These are phyloP conservation scores for Geranomyces michiganensis DNA, from an alignment of 192 early-diverging fungal genomes.

Conservation along the genomic window DNA sequence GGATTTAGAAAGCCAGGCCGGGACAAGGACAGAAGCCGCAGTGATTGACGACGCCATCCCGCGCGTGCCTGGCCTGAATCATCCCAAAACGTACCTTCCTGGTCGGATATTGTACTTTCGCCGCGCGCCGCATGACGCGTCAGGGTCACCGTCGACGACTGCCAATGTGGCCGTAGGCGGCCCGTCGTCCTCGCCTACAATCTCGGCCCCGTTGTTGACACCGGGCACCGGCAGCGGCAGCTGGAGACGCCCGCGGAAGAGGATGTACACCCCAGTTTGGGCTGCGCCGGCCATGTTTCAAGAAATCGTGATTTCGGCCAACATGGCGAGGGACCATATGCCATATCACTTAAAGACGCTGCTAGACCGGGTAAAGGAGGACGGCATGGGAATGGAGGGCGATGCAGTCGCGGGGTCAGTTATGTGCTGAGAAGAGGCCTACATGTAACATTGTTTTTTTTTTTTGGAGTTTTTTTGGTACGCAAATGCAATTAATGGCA, in stretches of 20 bases:
- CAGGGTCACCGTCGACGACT: not conserved
- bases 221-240: not conserved
- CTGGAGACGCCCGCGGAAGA: not conserved
- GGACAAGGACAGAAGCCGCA: not conserved
- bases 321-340: slow-evolving; percentile 53
- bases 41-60: not conserved
- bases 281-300: slow-evolving; percentile 35
- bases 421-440: too few species aligned
- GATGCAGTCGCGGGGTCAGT: too few species aligned
- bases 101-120: slow-evolving; percentile 45
- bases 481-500: too few species aligned
- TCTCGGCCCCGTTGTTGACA: slow-evolving; percentile 1
- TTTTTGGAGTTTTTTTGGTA: too few species aligned
- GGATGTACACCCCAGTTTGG: slow-evolving; percentile 46
- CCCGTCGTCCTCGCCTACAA: not conserved
- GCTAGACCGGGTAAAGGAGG: slow-evolving; percentile 18
- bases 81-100: slow-evolving; percentile 40
- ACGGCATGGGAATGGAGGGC: not conserved
- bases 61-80: not conserved
- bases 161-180: not conserved
- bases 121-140: not conserved
- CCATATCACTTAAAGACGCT: slow-evolving; percentile 43
- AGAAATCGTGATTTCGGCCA: slow-evolving; percentile 45
- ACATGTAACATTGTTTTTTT: too few species aligned
- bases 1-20: not conserved